Percentiles rank a stretch among this genome's conserved stretches.
Evolutionary conservation across 805 yeast species (phyloP).

Genomic region (Candida xyloterini): DNA sequence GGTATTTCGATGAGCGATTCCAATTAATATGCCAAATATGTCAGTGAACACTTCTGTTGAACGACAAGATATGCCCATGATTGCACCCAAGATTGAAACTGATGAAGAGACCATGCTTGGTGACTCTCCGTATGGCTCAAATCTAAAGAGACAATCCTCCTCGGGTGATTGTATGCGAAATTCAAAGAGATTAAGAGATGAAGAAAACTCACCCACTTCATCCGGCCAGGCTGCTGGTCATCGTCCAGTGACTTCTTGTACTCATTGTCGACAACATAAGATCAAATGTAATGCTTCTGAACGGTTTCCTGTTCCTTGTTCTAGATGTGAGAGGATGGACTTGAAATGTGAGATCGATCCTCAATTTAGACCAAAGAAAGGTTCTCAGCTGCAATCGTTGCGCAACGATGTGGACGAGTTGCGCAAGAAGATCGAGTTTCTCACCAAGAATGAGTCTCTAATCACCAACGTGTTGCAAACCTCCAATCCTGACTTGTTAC

Average conservation of each 20-base stretch:
- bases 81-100: slow-evolving; percentile 9
- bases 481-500: slow-evolving; percentile 10
- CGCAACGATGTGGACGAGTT: slow-evolving; percentile 83
- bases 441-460: slow-evolving; percentile 62
- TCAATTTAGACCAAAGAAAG: slow-evolving; percentile 85
- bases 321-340: slow-evolving; percentile 77
- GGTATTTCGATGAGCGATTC: slow-evolving; percentile 4
- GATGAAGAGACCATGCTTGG: slow-evolving; percentile 7
- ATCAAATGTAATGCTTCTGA: slow-evolving; percentile 90
- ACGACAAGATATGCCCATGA: slow-evolving; percentile 4
- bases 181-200: slow-evolving; percentile 8
- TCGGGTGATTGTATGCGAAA: not conserved
- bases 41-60: slow-evolving; percentile 6
- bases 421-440: slow-evolving; percentile 64
- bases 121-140: slow-evolving; percentile 1
- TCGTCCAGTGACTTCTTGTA: slow-evolving; percentile 89
- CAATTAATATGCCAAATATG: slow-evolving; percentile 6
- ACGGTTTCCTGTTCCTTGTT: slow-evolving; percentile 76
- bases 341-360: slow-evolving; percentile 88
- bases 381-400: slow-evolving; percentile 81
- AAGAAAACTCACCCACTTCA: slow-evolving; percentile 13
- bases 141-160: slow-evolving; percentile 6
- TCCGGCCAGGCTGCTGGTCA: slow-evolving; percentile 46
- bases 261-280: slow-evolving; percentile 92
- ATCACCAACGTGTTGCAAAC: slow-evolving; percentile 61